Evolutionary conservation across 345 rosid species (phyloP).

Genomic region (Microthlaspi erraticum): DNA sequence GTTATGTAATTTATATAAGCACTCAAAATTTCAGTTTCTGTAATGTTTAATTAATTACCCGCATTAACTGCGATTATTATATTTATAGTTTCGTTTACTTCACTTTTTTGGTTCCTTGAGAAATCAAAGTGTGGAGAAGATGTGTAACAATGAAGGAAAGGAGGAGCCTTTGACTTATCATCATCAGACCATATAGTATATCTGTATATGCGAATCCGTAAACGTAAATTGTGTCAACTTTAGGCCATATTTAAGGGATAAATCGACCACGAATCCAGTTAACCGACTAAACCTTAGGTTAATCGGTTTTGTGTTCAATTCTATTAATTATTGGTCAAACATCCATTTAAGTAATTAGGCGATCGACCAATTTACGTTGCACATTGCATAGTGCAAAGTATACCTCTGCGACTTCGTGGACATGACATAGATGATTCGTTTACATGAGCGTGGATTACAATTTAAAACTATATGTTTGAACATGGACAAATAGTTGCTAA

Average conservation of each 20-base stretch:
- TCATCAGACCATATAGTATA: no score
- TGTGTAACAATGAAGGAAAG: slow-evolving; percentile 24
- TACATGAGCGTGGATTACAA: not conserved
- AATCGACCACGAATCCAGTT: not conserved
- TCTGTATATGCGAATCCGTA: no score
- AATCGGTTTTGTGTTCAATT: not conserved
- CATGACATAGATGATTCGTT: no score
- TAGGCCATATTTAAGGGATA: no score
- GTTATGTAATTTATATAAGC: slow-evolving; percentile 11
- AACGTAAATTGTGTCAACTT: no score
- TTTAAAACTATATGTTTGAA: not conserved
- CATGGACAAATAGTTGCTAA: slow-evolving; percentile 4
- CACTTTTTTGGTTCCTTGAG: slow-evolving; percentile 2
- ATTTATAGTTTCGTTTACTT: not conserved
- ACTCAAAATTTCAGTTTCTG: not conserved
- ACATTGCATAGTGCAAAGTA: no score
- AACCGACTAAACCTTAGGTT: not conserved
- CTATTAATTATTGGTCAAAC: not conserved
- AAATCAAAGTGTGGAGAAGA: slow-evolving; percentile 18
- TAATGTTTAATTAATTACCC: slow-evolving; percentile 6
- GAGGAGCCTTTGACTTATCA: slow-evolving; percentile 25
- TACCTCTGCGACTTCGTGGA: no score
- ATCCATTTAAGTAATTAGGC: not conserved
- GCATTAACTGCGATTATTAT: not conserved
- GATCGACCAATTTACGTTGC: not conserved